Conservation (phyloP, 768 basidiomycete genomes). For the Pholiota microspora region DNA sequence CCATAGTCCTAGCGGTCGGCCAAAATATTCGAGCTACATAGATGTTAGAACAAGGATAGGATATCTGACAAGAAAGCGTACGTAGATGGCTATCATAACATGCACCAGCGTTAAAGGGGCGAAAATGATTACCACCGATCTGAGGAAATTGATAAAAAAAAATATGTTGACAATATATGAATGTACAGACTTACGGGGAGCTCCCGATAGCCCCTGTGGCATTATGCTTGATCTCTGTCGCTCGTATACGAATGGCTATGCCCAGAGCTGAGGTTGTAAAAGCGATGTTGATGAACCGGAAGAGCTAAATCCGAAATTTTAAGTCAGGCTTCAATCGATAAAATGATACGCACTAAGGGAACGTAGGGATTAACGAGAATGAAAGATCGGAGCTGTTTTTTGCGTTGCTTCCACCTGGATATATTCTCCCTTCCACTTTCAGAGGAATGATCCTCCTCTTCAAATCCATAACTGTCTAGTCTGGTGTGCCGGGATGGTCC, state of each 20-base stretch:
- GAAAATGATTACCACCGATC: conserved; percentile 83
- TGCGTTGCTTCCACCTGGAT: conserved; percentile 30
- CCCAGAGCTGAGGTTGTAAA: conserved; percentile 80
- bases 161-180: no score
- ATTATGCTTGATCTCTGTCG: conserved; percentile 45
- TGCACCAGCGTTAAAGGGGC: conserved; percentile 80
- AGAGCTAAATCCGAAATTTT: conserved; percentile 53
- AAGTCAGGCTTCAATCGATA: conserved; percentile 5
- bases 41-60: conserved; percentile 14
- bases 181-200: conserved; percentile 58
- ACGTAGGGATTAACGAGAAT: conserved; percentile 75
- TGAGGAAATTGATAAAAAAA: conserved; percentile 26
- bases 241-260: conserved; percentile 73
- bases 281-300: conserved; percentile 80
- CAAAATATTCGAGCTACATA: conserved; percentile 84
- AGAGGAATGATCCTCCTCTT: conserved; percentile 25
- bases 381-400: conserved; percentile 59
- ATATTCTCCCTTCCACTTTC: conserved; percentile 21
- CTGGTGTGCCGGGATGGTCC: conserved; percentile 31
- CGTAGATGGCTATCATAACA: conserved; percentile 85
- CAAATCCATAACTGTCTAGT: conserved; percentile 26
- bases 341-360: conserved; percentile 56
- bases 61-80: conserved; percentile 32
- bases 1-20: conserved; percentile 91
- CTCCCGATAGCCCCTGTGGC: conserved; percentile 76